Evolutionary conservation across 2,329 filamentous ascomycete species (phyloP), one percentile per base, ranked within the genome.

Genomic region (Fusarium sambucinum): DNA sequence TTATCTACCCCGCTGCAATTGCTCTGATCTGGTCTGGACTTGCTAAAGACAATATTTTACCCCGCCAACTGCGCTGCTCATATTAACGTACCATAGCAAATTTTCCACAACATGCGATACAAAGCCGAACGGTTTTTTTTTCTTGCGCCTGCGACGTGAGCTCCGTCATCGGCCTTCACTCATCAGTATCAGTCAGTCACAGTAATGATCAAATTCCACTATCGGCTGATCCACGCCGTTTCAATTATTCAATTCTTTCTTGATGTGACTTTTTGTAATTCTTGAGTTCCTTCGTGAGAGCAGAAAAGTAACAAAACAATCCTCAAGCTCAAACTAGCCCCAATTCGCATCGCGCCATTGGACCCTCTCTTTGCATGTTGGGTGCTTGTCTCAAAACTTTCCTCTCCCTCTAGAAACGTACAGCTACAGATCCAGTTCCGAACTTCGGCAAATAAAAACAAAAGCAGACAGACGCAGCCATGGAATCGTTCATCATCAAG

Each of bases 401-500:
- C 37, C 61, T 55, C 40, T 37, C 37, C 37, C 37, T 25, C 19
- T 25, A 12, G 23, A 27, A 42, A 41, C 25, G 38, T 52, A 46
- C 35, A n/a, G 23, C 33, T 50, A 38, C 55, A 42, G 53, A 42
- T 50, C 37, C 58, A 42, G 55, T 54, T 51, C 55, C 59, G 44
- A 59, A 46, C 25, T 57, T 53, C 64, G 52, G 40, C 50, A 58
- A 40, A 47, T 57, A 29, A 63, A 29, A 65, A 71, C 29, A 70
- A 16, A 51, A 33, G 13, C n/a, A 38, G 35, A 27, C 32, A 73
- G 69, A 64, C 63, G 69, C 75, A 74, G 71, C 63, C 73, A 85
- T 85, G 82, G 86, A 89, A 76, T 88, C 87, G 55, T 90, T 92
- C 80, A 82, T 86, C 72, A 92, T 94, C 84, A 89, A 87, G 81